Base-by-base conservation (phyloP, 1,284 basidiomycete genomes). In the Ustilago loliicola region DNA sequence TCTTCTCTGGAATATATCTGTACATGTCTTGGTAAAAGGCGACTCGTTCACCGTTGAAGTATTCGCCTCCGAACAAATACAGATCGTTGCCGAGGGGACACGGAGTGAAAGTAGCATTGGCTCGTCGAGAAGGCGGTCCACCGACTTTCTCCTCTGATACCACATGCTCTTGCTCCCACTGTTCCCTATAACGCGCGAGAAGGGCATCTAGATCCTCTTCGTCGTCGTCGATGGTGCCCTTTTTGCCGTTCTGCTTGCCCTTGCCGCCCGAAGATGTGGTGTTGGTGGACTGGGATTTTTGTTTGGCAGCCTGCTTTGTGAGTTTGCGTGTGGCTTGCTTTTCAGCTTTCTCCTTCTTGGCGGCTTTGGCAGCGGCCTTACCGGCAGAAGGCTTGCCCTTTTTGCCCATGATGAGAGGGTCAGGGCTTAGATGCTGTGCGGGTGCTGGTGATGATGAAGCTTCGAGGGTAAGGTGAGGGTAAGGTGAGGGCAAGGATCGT, bases 21-120 rank as follows among this genome's bases (percentile, higher is more conserved):
- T 80, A 86, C 54, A 85, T 72, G 70, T 85, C 84, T 51, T 84
- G 80, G 57, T 85, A 86, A 60, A 86, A 86, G 30, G 74, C 29
- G 29, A 76, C 78, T n/a, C 77, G 61, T 50, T 86, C 84, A 3
- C 84, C 84, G 61, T 86, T 83, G 68, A 86, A 86, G 76, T 86
- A 86, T 60, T 86, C 85, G 23, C 85, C 85, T 8, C 85, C 85
- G 52, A 83, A 85, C n/a, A 86, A 67, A 67, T 83, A 86, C 11
- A 86, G 76, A 57, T 86, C 85, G 53, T 82, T 84, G 32, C 85
- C 85, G 2, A 79, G 60, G 10, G 85, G 85, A 47, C 85, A 86
- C 3, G 85, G 75, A 2, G 85, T 86, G 34, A 85, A 80, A 32
- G 81, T 84, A 10, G 85, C 85, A 68, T 86, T 86, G 25, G 83